These are phyloP conservation scores for Cinchona pubescens DNA, from an alignment of 257 asterid genomes.

Conservation along the genomic window DNA sequence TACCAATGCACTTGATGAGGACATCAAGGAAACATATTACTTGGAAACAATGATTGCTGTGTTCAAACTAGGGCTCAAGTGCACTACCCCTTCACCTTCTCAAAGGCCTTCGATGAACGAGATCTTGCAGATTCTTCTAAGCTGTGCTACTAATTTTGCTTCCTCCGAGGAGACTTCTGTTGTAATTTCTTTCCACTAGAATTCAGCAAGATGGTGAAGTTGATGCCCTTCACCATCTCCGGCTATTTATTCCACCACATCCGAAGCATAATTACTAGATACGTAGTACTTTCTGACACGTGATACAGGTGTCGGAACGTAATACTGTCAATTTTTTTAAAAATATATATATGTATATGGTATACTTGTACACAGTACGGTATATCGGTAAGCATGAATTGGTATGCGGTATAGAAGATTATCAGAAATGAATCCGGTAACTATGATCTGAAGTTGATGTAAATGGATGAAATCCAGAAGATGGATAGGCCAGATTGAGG, in stretches of 20 bases:
- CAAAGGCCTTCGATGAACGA: constrained; percentile 76
- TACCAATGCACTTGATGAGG: constrained; percentile 39
- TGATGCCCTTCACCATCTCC: no score
- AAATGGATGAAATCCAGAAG: background rate
- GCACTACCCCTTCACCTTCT: constrained; percentile 56
- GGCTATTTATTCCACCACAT: no score
- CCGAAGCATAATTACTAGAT: no score
- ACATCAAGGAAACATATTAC: constrained; percentile 38
- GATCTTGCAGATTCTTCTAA: constrained; percentile 50
- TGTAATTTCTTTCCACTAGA: background rate
- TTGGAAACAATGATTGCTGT: constrained; percentile 50
- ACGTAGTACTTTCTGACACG: no score
- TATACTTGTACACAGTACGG: no score
- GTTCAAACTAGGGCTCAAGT: constrained; percentile 63
- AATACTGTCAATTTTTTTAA: no score
- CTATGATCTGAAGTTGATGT: background rate
- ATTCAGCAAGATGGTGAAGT: background rate
- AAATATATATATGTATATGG: no score
- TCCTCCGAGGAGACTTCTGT: background rate
- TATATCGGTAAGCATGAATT: no score
- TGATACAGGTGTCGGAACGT: no score
- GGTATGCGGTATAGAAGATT: no score
- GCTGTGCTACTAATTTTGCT: background rate
- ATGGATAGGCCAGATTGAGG: no score
- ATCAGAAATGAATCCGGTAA: no score